Conservation (phyloP, 495 filamentous ascomycete genomes). For the Penicillium alfredii region DNA sequence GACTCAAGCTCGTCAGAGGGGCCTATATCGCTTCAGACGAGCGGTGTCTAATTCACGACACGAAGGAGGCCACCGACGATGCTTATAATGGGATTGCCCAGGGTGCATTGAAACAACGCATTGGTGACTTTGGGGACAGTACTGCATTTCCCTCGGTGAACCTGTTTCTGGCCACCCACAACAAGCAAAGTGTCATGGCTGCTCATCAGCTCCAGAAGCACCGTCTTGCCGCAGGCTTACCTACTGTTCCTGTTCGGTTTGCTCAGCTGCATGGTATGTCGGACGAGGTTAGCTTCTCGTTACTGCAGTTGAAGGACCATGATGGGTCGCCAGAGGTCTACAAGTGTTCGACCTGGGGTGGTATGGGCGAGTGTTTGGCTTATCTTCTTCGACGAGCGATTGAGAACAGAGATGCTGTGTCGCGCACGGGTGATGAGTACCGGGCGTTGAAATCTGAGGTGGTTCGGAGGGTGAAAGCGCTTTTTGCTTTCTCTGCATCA, state of each 20-base stretch:
- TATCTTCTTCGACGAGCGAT: constrained; percentile 79
- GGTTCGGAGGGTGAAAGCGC: constrained; percentile 42
- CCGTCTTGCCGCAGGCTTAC: constrained; percentile 20
- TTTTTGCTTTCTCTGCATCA: constrained; percentile 15
- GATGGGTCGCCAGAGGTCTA: constrained; percentile 54
- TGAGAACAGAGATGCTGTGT: constrained; percentile 85
- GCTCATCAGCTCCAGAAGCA: constrained; percentile 32
- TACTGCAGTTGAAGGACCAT: constrained; percentile 47
- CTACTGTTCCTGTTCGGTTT: constrained; percentile 35
- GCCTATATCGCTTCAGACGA: constrained; percentile 81
- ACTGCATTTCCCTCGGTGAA: constrained; percentile 28
- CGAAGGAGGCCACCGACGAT: constrained; percentile 66
- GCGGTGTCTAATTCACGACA: constrained; percentile 64
- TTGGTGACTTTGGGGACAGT: constrained; percentile 43
- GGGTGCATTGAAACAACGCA: constrained; percentile 28
- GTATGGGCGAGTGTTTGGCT: constrained; percentile 77
- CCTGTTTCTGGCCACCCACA: constrained; percentile 41
- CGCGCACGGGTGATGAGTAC: constrained; percentile 61
- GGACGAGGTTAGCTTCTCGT: constrained; percentile 75
- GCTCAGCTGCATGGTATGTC: constrained; percentile 87
- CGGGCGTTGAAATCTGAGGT: constrained; percentile 65
- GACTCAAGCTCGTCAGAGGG: constrained; percentile 82
- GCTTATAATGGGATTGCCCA: constrained; percentile 53
- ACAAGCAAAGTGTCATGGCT: constrained; percentile 28
- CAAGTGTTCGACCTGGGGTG: constrained; percentile 87